Percentiles rank a stretch among this genome's conserved stretches.
Evolutionary conservation across 768 basidiomycete species (phyloP).

Genomic region (Bullera alba): DNA sequence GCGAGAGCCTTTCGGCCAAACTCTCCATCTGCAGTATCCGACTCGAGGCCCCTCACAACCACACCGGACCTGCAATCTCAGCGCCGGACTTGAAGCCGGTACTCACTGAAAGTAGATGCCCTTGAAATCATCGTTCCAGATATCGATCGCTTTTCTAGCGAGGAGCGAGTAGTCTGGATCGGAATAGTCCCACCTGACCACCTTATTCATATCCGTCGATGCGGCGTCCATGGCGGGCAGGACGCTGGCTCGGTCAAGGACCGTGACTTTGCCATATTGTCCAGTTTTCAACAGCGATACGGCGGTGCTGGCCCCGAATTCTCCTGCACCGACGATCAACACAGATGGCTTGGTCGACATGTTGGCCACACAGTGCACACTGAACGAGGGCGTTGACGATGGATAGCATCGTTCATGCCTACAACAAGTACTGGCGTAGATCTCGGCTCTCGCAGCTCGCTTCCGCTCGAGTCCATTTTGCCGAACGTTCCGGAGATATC

Average conservation of each 20-base stretch:
- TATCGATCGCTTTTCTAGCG: constrained; percentile 27
- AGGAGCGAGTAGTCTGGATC: constrained; percentile 29
- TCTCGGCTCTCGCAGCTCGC: too few species aligned
- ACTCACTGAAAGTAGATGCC: constrained; percentile 28
- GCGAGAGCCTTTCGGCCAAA: neutral
- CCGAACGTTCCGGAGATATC: too few species aligned
- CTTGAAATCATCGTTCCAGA: constrained; percentile 31
- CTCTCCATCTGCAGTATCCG: neutral
- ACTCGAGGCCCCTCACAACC: constrained; percentile 8
- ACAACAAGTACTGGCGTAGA: too few species aligned
- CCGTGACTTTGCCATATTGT: constrained; percentile 5
- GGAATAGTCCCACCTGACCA: constrained; percentile 37
- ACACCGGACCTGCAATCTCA: constrained; percentile 7
- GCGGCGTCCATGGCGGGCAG: constrained; percentile 39
- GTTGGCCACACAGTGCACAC: too few species aligned
- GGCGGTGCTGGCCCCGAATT: constrained; percentile 26
- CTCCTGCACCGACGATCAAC: constrained; percentile 30
- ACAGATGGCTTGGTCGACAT: constrained; percentile 12
- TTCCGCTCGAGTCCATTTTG: too few species aligned
- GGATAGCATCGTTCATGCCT: too few species aligned
- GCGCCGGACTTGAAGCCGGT: neutral
- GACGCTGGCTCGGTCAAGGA: constrained; percentile 33
- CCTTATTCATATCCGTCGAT: constrained; percentile 42
- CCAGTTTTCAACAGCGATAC: constrained; percentile 19
- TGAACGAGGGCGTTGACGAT: too few species aligned